Evolutionary conservation across 768 basidiomycete species (phyloP), one percentile per base, ranked within the genome.

Genomic region (Crepidotus variabilis): DNA sequence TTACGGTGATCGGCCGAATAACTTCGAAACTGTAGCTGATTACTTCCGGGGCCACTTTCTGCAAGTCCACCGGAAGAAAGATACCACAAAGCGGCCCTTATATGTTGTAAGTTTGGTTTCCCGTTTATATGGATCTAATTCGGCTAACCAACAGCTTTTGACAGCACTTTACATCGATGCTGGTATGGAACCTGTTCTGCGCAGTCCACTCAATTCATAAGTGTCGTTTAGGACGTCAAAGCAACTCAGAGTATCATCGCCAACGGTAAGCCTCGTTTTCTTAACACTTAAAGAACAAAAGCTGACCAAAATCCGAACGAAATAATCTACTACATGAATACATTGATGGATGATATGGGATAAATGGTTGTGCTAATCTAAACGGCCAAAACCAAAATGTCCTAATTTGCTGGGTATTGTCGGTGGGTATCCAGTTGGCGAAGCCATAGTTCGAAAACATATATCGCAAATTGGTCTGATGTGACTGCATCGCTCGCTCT

Each of bases 31-130:
- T 18, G 90, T 86, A 14, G 79, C 89, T 35, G 80, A 84, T 50
- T 92, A 93, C 63, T 92, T 93, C 75, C 82, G 83, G n/a, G 81
- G 86, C n/a, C 91, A 92, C 67, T 93, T 93, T 65, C 72, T 85
- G 23, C 87, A 89, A 59, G 84, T 85, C 10, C 88, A 92, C 67
- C 78, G 81, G 63, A 79, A 81, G 60, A 85, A 85, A 58, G 87
- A 89, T 63, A 70, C 73, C 28, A 76, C 78, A 16, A 76, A 77
- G 55, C 78, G 89, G 46, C 78, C 78, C 49, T 73, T 91, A 16
- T 90, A 84, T 65, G 78, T 83, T 48, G 86, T 88, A 63, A 68
- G 86, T 81, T 6, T 20, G 20, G 5, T 13, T 1, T 11, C 18
- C 35, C 6, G 10, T 51, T 10, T 1, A 20, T 14, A 14, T n/a